These are phyloP conservation scores for Simplicillium aogashimaense DNA, from an alignment of 2,329 filamentous ascomycete species.

Conservation along the genomic window DNA sequence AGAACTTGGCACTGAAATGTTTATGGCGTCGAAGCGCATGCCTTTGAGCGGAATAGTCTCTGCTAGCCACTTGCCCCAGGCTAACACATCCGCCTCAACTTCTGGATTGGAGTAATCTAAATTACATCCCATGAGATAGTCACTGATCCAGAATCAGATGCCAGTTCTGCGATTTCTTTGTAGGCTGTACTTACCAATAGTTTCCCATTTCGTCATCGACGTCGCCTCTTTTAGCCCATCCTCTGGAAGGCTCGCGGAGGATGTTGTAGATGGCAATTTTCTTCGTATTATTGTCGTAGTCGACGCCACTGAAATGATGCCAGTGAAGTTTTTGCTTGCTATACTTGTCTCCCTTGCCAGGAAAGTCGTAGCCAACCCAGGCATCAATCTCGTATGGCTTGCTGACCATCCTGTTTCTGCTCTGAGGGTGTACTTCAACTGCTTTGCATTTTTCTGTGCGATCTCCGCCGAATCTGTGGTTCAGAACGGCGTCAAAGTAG, in stretches of 20 bases:
- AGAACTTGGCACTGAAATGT: conserved; percentile 60
- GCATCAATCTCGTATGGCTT: conserved; percentile 55
- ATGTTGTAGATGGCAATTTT: conserved; percentile 60
- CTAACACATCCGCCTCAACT: conserved; percentile 52
- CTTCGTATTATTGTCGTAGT: conserved; percentile 49
- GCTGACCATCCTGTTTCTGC: conserved; percentile 46
- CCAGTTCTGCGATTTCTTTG: conserved; percentile 39
- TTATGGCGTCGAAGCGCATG: conserved; percentile 61
- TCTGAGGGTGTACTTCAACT: conserved; percentile 52
- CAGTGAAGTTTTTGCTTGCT: conserved; percentile 56
- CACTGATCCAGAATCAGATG: conserved; percentile 32
- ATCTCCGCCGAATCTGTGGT: conserved; percentile 67
- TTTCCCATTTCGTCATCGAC: conserved; percentile 54
- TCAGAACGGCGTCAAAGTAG: conserved; percentile 65
- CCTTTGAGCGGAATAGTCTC: conserved; percentile 50
- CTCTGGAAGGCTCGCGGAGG: conserved; percentile 46
- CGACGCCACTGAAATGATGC: conserved; percentile 61
- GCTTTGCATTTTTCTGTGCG: conserved; percentile 51
- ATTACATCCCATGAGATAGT: conserved; percentile 65
- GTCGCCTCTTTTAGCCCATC: conserved; percentile 54
- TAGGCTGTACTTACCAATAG: conserved; percentile 31
- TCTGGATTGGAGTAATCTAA: conserved; percentile 56
- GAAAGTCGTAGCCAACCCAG: conserved; percentile 62
- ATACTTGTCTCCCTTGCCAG: conserved; percentile 51
- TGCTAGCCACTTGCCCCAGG: conserved; percentile 60